Evolutionary conservation across 352 stramenopile species (phyloP).

Genomic region (Pythium sukuiense): DNA sequence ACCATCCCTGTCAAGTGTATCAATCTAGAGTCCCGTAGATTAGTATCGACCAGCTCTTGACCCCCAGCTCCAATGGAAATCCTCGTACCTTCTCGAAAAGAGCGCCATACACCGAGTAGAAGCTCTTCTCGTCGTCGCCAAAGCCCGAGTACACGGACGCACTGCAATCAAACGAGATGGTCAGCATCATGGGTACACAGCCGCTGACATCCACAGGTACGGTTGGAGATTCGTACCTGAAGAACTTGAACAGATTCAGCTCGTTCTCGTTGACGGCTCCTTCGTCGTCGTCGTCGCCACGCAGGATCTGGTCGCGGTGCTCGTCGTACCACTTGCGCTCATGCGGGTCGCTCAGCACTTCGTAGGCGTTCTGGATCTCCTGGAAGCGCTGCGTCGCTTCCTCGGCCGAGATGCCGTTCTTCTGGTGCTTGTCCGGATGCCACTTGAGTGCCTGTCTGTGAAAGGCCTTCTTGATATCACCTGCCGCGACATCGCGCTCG

Average conservation of each 20-base stretch:
- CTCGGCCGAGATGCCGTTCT: slow-evolving; percentile 65
- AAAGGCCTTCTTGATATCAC: slow-evolving; percentile 81
- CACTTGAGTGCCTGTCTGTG: slow-evolving; percentile 71
- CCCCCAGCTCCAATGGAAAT: background rate
- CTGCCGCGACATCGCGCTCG: slow-evolving; percentile 48
- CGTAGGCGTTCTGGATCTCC: slow-evolving; percentile 85
- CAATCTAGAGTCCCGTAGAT: slow-evolving; percentile 44
- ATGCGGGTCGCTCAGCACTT: slow-evolving; percentile 82
- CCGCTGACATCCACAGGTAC: background rate
- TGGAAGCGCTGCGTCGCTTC: slow-evolving; percentile 83
- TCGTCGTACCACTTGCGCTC: slow-evolving; percentile 91
- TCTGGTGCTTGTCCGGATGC: slow-evolving; percentile 87
- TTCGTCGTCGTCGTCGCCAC: slow-evolving; percentile 48
- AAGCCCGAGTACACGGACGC: slow-evolving; percentile 77
- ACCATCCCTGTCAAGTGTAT: slow-evolving; percentile 54
- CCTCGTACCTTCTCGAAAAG: slow-evolving; percentile 62
- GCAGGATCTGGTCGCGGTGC: slow-evolving; percentile 84
- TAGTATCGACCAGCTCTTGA: no score
- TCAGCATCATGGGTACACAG: slow-evolving; percentile 21
- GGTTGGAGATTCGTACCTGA: slow-evolving; percentile 38
- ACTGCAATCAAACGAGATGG: slow-evolving; percentile 18
- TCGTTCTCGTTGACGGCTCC: slow-evolving; percentile 40
- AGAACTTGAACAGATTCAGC: slow-evolving; percentile 80
- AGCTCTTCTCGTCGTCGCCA: slow-evolving; percentile 67
- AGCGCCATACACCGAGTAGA: slow-evolving; percentile 73